Conservation (phyloP, 2,329 filamentous ascomycete genomes). For the Lomentospora prolificans region DNA sequence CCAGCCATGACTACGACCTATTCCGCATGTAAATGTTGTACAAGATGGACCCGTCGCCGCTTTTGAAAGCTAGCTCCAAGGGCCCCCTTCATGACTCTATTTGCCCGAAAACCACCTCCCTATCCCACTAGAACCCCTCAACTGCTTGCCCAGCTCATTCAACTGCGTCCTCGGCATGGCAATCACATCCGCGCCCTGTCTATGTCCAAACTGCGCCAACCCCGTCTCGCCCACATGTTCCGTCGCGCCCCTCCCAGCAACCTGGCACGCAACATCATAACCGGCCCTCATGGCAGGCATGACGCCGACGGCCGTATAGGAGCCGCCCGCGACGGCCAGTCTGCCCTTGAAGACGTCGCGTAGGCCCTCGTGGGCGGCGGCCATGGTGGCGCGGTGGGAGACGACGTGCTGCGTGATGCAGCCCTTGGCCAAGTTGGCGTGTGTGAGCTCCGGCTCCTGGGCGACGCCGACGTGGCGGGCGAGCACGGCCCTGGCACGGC, state of each 20-base stretch:
- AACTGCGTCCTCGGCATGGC: conserved; percentile 2
- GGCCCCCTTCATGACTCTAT: neutral
- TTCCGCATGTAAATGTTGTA: too few species aligned
- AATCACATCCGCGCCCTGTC: conserved; percentile 3
- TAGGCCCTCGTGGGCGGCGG: conserved; percentile 44
- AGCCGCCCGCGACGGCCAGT: conserved; percentile 53
- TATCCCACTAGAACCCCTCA: conserved; percentile 3
- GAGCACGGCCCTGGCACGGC: conserved; percentile 61
- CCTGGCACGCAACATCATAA: conserved; percentile 29
- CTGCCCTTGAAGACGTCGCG: conserved; percentile 46
- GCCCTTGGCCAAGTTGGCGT: conserved; percentile 49
- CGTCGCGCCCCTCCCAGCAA: conserved; percentile 17
- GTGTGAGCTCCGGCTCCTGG: conserved; percentile 48
- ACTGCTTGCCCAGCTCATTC: conserved; percentile 1
- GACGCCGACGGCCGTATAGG: conserved; percentile 42
- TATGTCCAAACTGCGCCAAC: conserved; percentile 18
- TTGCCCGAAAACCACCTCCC: conserved; percentile 4
- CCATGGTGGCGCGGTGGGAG: conserved; percentile 60
- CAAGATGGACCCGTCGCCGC: too few species aligned
- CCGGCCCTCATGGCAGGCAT: conserved; percentile 41
- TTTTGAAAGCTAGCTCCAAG: too few species aligned
- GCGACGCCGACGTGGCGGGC: conserved; percentile 48
- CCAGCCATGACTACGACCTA: too few species aligned
- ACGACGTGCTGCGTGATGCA: conserved; percentile 89
- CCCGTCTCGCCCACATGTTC: conserved; percentile 23